Percentiles rank a stretch among this genome's conserved stretches.
Conservation (phyloP, 805 yeast genomes). For the Gaillardinia entomophila region DNA sequence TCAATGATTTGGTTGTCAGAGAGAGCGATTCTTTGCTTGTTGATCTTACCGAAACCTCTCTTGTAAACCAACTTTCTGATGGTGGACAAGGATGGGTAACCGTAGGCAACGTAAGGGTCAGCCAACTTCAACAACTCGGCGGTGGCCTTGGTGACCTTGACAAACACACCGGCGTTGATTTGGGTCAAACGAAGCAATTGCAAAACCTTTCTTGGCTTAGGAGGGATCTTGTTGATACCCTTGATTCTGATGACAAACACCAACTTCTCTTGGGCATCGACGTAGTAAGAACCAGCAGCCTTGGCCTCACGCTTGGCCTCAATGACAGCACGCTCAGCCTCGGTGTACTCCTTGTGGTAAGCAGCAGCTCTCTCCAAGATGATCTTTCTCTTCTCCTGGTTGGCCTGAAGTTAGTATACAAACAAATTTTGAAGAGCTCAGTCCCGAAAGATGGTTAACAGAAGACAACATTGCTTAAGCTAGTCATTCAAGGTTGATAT, state of each 20-base stretch:
- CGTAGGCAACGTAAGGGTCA: conserved; percentile 96
- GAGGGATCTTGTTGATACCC: conserved; percentile 98
- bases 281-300: conserved; percentile 91
- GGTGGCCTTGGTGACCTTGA: conserved; percentile 94
- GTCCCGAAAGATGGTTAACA: conserved; percentile 86
- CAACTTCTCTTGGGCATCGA: conserved; percentile 90
- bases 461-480: conserved; percentile 68
- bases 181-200: conserved; percentile 90
- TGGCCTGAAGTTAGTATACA: conserved; percentile 37
- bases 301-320: conserved; percentile 90
- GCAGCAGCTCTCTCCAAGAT: conserved; percentile 93
- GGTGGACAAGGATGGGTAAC: conserved; percentile 93
- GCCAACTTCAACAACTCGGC: conserved; percentile 85
- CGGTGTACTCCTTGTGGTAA: conserved; percentile 91
- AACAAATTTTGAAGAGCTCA: conserved; percentile 31
- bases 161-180: conserved; percentile 93
- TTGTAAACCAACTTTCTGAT: conserved; percentile 90
- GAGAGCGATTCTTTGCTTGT: conserved; percentile 91
- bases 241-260: conserved; percentile 96
- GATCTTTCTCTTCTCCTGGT: conserved; percentile 53
- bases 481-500: conserved; percentile 47
- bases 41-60: conserved; percentile 97
- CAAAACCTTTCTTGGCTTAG: conserved; percentile 98
- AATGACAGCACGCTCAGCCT: conserved; percentile 83
- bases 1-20: conserved; percentile 85